Evolutionary conservation across 139 green algal genomes (phyloP), one percentile per base, ranked within the genome.

Genomic region (Trebouxia sp.): DNA sequence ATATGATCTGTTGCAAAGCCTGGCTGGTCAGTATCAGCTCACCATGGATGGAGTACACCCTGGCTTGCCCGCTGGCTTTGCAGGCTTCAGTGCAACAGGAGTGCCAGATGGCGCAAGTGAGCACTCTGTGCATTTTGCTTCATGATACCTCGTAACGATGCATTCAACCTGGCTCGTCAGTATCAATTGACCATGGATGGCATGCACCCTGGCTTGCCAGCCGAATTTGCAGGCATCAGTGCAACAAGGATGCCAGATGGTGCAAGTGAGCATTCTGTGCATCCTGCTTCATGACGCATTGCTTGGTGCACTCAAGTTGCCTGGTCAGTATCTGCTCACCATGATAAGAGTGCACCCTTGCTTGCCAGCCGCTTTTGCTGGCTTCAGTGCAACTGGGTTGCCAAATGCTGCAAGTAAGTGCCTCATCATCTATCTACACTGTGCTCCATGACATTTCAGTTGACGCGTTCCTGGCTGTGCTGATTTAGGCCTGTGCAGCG

Each of bases 21-120:
- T 72, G 42, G 62, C 62, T 30, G 62, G 62, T 37, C n/a, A 35
- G 4, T 72, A 72, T 22, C 62, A 35, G 15, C 62, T 72, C 32
- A 43, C 42, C 10, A 37, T 77, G n/a, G 42, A 65, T 47, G 74
- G 47, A 28, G 37, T 79, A 47, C 74, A 45, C 35, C 41, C 74
- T n/a, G 47, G 43, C 24, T 35, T 82, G 38, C 55, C 55, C 24
- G 77, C 77, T 28, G 77, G 77, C 20, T 82, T 82, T 42, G 53
- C 58, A 37, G 28, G 30, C 26, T 82, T 76, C 58, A 82, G 17
- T 56, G 41, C 77, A 39, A 28, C 77, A 32, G 77, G 77, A 9
- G 28, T 76, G n/a, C 77, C 77, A 26, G 77, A 82, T 24, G 37
- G 47, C 47, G 15, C 47, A 53, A 11, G 47, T 53, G 47, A 53